Base-by-base conservation (phyloP, 1,139 yeast species). In the Lodderomyces pseudojiufengensis region DNA sequence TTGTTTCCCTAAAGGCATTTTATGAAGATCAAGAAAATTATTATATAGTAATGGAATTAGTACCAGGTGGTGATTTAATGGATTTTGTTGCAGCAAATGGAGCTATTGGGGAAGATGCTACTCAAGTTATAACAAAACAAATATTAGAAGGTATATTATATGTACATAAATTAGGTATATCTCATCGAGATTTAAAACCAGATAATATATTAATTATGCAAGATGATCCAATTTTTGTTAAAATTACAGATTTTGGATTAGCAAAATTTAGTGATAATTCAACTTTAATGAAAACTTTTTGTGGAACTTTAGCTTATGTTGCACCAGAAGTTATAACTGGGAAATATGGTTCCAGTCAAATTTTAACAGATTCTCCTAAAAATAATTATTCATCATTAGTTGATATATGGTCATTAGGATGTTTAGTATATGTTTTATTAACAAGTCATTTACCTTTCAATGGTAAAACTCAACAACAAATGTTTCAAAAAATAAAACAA, bases 61-160 rank as follows among this genome's bases (percentile, higher is more conserved):
- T 92, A 13, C 82, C 95, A 1, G 97, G 97, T 8, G 98, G 98
- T n/a, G 98, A 92, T 57, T 65, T 92, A 41, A 92, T 92, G 98
- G 97, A 80, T 61, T 88, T 86, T 61, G 95, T 90, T 2, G 92
- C 95, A 0, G 86, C 90, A 2, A 84, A 85, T 57, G 97, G 97
- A 1, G 78, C 94, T 4, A 84, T 90, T 26, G 88, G 94, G 13
- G 98, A 90, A 57, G 88, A 80, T 36, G 95, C 95, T 2, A 84
- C 92, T 4, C 80, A 84, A 46, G 95, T 85, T 39, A 85, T 92
- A 14, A 74, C 95, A 1, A 76, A 77, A 45, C 98, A 92, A 57
- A 80, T 92, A 3, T 61, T 92, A 28, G 78, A 80, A 41, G 97
- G 96, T 0, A 82, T 92, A 4, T 73, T 78, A 30, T 90, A 92